phyloP scores from a whole-genome alignment of 2,329 filamentous ascomycete species.

The Fusarium citri region DNA sequence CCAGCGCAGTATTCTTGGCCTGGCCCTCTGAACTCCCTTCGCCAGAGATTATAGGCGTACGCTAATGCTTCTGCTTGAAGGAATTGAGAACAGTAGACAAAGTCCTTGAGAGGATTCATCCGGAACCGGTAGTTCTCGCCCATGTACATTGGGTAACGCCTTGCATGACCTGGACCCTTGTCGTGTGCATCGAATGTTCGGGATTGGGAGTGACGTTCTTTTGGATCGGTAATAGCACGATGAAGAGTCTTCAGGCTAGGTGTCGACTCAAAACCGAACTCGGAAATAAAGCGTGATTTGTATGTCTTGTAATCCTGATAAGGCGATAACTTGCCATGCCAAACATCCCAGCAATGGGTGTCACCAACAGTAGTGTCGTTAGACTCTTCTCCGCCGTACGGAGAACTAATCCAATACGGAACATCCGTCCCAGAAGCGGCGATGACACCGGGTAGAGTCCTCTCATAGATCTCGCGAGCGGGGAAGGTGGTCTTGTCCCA shows the following conservation, averaged over 20 bases:
- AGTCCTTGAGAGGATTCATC: not conserved
- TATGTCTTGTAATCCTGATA: slow-evolving; percentile 14
- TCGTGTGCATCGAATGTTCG: slow-evolving; percentile 1
- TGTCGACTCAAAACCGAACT: slow-evolving; percentile 12
- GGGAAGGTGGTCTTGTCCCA: slow-evolving; percentile 19
- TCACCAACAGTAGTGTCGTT: not conserved
- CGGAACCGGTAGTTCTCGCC: slow-evolving; percentile 10
- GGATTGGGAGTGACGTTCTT: not conserved
- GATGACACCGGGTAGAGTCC: not conserved
- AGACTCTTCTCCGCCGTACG: not conserved
- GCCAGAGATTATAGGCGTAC: slow-evolving; percentile 16
- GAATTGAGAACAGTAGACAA: slow-evolving; percentile 10
- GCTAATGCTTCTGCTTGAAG: slow-evolving; percentile 1
- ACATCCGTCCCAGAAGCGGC: not conserved
- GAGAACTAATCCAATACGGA: slow-evolving; percentile 7
- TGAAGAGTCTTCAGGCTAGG: not conserved
- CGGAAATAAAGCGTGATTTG: not conserved
- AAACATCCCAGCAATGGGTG: slow-evolving; percentile 15
- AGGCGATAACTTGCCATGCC: slow-evolving; percentile 2
- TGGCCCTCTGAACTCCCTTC: not conserved
- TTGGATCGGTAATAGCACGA: accelerated
- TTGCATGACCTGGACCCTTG: slow-evolving; percentile 12
- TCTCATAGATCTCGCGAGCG: slow-evolving; percentile 1
- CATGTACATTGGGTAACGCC: slow-evolving; percentile 14
- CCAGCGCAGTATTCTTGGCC: not conserved